phyloP scores from a whole-genome alignment of 139 green algal genomes.

The Pleodorina starrii region DNA sequence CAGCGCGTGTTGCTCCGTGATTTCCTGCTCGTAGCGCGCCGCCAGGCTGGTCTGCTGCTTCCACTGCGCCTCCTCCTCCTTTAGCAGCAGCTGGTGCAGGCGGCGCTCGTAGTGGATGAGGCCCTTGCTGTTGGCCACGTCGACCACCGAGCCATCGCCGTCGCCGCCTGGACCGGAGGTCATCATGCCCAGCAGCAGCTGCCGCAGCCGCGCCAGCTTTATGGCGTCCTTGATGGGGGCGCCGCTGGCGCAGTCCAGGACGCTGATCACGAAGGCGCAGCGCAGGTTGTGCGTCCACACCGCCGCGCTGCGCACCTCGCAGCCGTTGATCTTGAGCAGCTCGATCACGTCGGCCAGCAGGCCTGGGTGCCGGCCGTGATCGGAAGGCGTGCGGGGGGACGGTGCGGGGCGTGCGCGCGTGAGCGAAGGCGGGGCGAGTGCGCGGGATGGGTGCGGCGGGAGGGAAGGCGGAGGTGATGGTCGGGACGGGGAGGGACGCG shows the following conservation, averaged over 20 bases:
- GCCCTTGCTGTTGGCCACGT: slow-evolving; percentile 31
- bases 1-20: slow-evolving; percentile 35
- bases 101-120: slow-evolving; percentile 58
- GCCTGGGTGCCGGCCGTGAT: no score
- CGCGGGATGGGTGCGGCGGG: no score
- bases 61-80: slow-evolving; percentile 53
- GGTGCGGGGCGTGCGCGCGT: no score
- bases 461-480: no score
- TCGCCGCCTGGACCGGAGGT: neutral
- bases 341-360: slow-evolving; percentile 90
- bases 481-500: no score
- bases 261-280: slow-evolving; percentile 41
- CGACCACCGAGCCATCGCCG: slow-evolving; percentile 28
- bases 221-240: slow-evolving; percentile 18
- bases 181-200: slow-evolving; percentile 44
- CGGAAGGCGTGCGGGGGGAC: no score
- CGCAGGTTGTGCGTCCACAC: slow-evolving; percentile 42
- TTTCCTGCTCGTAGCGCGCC: slow-evolving; percentile 35
- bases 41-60: slow-evolving; percentile 1
- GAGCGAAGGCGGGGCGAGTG: no score
- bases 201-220: slow-evolving; percentile 43
- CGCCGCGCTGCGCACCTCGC: slow-evolving; percentile 76
- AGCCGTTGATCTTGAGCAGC: slow-evolving; percentile 86
- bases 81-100: slow-evolving; percentile 59
- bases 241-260: slow-evolving; percentile 4